These are phyloP conservation scores for Aspergillus caelatus DNA, from an alignment of 2,329 filamentous ascomycete species.

Conservation along the genomic window DNA sequence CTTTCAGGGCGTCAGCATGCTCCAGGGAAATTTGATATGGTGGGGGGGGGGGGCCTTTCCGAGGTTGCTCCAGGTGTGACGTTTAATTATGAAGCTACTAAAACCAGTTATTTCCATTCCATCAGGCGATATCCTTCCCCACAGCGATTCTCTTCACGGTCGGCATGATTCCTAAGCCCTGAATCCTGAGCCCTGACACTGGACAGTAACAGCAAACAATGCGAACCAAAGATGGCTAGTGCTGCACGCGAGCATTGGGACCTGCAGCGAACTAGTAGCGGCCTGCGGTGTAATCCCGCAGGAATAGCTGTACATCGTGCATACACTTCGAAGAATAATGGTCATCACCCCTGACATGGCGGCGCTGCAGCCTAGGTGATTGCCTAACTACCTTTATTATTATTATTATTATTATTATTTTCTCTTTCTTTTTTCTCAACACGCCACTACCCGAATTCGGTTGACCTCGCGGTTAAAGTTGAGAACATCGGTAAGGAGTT, in stretches of 20 bases:
- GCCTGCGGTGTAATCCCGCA: constrained; percentile 17
- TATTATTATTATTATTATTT: not conserved
- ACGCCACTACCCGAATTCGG: constrained; percentile 4
- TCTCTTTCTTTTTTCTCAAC: not conserved
- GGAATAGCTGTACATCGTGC: constrained; percentile 8
- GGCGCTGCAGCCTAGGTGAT: constrained; percentile 10
- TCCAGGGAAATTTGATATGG: not conserved
- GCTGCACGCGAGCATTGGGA: constrained; percentile 19
- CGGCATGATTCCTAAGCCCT: not conserved
- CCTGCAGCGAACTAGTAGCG: constrained; percentile 18
- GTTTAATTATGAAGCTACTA: not conserved
- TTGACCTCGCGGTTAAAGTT: constrained; percentile 15
- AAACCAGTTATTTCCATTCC: not conserved
- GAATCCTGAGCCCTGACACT: not conserved
- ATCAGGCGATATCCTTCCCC: not conserved
- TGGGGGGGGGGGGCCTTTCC: not conserved
- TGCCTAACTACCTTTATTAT: not conserved
- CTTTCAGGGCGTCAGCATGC: not conserved
- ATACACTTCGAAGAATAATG: constrained; percentile 10
- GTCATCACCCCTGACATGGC: constrained; percentile 16
- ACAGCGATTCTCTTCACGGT: not conserved
- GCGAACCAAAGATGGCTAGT: not conserved
- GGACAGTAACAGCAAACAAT: not conserved
- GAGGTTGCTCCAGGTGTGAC: not conserved
- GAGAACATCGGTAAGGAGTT: constrained; percentile 18